These are phyloP conservation scores for Mycena epipterygia DNA, from an alignment of 768 basidiomycete genomes.

Conservation along the genomic window DNA sequence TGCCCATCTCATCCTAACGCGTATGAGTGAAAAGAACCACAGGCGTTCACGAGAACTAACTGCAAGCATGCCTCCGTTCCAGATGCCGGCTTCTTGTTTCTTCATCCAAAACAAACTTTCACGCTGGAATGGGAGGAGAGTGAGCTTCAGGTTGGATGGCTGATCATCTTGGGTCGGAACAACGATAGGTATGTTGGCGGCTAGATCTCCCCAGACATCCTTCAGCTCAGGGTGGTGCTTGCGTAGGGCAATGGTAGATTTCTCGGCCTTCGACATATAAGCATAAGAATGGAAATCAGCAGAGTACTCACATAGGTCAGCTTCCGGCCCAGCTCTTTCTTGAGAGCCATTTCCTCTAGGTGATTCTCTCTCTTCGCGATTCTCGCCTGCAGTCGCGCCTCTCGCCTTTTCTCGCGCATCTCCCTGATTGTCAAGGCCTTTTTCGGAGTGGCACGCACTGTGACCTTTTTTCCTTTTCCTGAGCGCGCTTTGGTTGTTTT, in stretches of 20 bases:
- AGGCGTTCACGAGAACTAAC: constrained; percentile 57
- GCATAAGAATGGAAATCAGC: constrained; percentile 16
- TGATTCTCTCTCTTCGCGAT: constrained; percentile 48
- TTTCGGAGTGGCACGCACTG: constrained; percentile 27
- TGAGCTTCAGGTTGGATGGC: constrained; percentile 86
- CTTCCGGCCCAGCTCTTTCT: constrained; percentile 74
- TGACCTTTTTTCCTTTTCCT: constrained; percentile 46
- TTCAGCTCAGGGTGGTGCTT: constrained; percentile 84
- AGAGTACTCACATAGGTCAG: constrained; percentile 72
- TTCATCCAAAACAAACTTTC: constrained; percentile 98
- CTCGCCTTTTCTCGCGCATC: constrained; percentile 44
- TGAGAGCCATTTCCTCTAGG: constrained; percentile 64
- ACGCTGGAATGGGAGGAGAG: constrained; percentile 92
- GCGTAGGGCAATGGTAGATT: constrained; percentile 70
- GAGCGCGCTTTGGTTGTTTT: constrained; percentile 30
- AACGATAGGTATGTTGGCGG: constrained; percentile 69
- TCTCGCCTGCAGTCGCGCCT: constrained; percentile 42
- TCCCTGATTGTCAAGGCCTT: constrained; percentile 53
- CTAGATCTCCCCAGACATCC: constrained; percentile 91
- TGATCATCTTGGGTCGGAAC: constrained; percentile 81
- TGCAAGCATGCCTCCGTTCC: constrained; percentile 94
- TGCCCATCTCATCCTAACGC: constrained; percentile 90
- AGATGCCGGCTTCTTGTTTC: constrained; percentile 88
- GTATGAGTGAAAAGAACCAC: constrained; percentile 2
- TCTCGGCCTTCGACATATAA: constrained; percentile 71